Evolutionary conservation across 2,329 filamentous ascomycete genomes (phyloP).

Genomic region (Leptosphaerulina australis): DNA sequence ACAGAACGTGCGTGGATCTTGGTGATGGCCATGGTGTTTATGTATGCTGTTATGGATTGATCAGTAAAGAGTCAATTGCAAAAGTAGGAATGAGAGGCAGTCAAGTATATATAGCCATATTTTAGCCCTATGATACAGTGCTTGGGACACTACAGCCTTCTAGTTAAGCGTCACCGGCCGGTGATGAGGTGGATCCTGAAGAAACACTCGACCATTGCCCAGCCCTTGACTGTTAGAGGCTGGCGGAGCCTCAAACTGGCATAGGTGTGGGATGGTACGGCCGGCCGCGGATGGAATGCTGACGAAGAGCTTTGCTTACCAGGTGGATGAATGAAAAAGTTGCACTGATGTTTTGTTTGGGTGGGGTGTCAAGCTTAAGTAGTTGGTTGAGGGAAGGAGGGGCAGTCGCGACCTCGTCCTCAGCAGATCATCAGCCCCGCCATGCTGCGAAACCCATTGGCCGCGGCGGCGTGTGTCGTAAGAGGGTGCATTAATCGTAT

Average conservation of each 20-base stretch:
- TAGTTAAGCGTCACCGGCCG: constrained; percentile 16
- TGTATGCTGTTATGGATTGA: constrained; percentile 22
- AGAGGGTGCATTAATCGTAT: constrained; percentile 33
- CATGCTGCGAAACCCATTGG: constrained; percentile 31
- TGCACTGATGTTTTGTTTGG: constrained; percentile 37
- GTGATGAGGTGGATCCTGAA: constrained; percentile 26
- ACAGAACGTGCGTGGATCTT: constrained; percentile 74
- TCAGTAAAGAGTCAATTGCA: constrained; percentile 35
- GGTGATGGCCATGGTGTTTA: constrained; percentile 68
- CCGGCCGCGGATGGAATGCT: constrained; percentile 46
- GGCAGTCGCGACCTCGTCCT: constrained; percentile 27
- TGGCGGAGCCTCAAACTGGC: constrained; percentile 27
- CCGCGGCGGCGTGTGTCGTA: constrained; percentile 29
- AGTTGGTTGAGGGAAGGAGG: constrained; percentile 29
- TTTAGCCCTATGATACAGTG: constrained; percentile 23
- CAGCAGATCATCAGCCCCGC: constrained; percentile 30
- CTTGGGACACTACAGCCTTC: constrained; percentile 8
- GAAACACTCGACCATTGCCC: constrained; percentile 32
- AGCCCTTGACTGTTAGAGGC: constrained; percentile 26
- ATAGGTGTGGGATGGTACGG: constrained; percentile 32
- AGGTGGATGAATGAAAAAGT: constrained; percentile 32
- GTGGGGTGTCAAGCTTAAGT: constrained; percentile 19
- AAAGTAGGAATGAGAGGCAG: constrained; percentile 17
- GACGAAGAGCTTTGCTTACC: constrained; percentile 43
- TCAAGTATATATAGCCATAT: constrained; percentile 32